Percentiles rank a stretch among this genome's conserved stretches.
phyloP scores from a whole-genome alignment of 768 basidiomycete genomes.

The Termitomyces sp. region DNA sequence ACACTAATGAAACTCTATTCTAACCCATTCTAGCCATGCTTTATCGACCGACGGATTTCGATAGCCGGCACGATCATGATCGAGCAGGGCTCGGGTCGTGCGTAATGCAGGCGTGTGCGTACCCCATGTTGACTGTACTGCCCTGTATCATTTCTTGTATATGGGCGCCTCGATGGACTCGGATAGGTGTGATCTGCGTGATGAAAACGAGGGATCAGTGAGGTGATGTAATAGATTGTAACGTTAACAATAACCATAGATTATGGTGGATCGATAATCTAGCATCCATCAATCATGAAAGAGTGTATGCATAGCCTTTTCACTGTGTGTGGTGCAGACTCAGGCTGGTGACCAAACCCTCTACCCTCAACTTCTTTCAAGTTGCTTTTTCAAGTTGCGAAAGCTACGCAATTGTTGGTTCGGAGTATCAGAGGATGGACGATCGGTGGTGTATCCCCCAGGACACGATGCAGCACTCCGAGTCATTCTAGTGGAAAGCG shows the following conservation, averaged over 20 bases:
- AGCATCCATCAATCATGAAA: background rate
- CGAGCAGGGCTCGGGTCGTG: background rate
- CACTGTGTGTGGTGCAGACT: background rate
- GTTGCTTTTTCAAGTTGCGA: too few species aligned
- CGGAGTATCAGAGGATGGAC: too few species aligned
- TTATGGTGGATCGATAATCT: background rate
- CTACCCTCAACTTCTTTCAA: background rate
- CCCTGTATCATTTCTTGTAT: background rate
- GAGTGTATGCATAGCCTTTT: background rate
- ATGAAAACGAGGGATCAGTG: background rate
- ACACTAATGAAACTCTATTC: background rate
- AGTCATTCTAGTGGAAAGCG: too few species aligned
- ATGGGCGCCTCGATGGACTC: background rate
- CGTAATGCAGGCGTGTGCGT: background rate
- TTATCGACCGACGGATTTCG: background rate
- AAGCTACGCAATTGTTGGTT: too few species aligned
- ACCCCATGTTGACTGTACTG: background rate
- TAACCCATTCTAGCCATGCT: background rate
- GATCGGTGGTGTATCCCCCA: too few species aligned
- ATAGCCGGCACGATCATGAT: conserved; percentile 1
- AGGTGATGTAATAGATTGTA: background rate
- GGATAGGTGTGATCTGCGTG: background rate
- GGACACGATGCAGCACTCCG: too few species aligned
- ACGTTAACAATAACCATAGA: too few species aligned
- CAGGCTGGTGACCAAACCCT: background rate